These are phyloP conservation scores for Nannizziopsis barbatae DNA, from an alignment of 2,329 filamentous ascomycete species.

Conservation along the genomic window DNA sequence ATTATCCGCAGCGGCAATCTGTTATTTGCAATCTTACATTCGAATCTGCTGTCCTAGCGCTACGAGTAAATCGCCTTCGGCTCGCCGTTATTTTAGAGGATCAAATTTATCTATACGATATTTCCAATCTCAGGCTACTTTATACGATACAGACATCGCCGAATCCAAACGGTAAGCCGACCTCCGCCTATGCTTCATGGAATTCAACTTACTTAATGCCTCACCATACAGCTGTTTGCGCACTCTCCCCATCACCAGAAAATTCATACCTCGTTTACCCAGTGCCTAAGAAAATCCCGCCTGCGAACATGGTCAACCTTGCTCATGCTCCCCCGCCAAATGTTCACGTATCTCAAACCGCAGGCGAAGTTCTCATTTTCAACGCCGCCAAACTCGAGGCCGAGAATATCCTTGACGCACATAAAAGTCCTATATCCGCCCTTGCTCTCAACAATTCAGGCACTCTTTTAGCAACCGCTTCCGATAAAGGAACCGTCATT, in stretches of 20 bases:
- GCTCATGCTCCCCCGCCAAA: slow-evolving; percentile 66
- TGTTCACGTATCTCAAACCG: slow-evolving; percentile 69
- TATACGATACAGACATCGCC: slow-evolving; percentile 89
- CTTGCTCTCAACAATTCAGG: slow-evolving; percentile 89
- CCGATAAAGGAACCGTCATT: slow-evolving; percentile 95
- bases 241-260: slow-evolving; percentile 85
- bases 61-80: slow-evolving; percentile 86
- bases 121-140: slow-evolving; percentile 93
- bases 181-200: not conserved
- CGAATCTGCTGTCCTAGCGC: slow-evolving; percentile 86
- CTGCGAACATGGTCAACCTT: slow-evolving; percentile 47
- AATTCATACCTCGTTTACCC: slow-evolving; percentile 95
- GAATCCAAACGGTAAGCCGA: slow-evolving; percentile 58
- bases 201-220: not conserved
- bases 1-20: slow-evolving; percentile 48
- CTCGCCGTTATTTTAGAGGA: slow-evolving; percentile 89
- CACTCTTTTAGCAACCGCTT: slow-evolving; percentile 82
- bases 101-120: slow-evolving; percentile 96
- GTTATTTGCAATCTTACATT: slow-evolving; percentile 98
- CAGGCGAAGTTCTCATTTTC: slow-evolving; percentile 85
- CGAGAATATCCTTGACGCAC: slow-evolving; percentile 89
- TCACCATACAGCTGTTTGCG: slow-evolving; percentile 60
- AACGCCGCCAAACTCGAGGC: slow-evolving; percentile 82
- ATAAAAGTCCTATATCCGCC: slow-evolving; percentile 79
- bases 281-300: slow-evolving; percentile 55